Conservation (phyloP, 768 basidiomycete species). For the Tylopilus intermedius region DNA sequence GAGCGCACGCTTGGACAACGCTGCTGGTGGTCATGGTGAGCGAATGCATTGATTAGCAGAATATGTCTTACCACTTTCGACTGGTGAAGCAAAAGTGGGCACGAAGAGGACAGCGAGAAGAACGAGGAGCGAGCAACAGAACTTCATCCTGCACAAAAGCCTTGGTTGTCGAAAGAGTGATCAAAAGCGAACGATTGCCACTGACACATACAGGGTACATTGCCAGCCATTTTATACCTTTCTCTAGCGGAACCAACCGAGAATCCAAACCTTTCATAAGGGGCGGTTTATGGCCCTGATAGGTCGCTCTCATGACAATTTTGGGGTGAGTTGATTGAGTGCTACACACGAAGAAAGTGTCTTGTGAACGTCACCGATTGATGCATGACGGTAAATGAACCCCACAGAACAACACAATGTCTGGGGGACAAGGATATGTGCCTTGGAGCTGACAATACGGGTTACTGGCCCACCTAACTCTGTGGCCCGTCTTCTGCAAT, state of each 20-base stretch:
- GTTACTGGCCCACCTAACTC: not conserved
- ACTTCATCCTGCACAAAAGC: not conserved
- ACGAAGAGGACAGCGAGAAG: not conserved
- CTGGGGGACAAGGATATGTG: not conserved
- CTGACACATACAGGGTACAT: not conserved
- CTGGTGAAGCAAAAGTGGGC: not conserved
- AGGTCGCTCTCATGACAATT: not conserved
- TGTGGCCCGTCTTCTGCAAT: not conserved
- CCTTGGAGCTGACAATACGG: not conserved
- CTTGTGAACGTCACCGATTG: not conserved
- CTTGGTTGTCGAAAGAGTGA: not conserved
- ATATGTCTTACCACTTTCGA: not conserved
- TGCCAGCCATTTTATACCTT: not conserved
- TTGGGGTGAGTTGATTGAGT: not conserved
- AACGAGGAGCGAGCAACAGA: not conserved
- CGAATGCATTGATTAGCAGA: not conserved
- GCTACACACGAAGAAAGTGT: not conserved
- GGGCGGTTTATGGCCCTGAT: not conserved
- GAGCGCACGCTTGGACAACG: not conserved
- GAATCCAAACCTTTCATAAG: not conserved
- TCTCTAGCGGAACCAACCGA: not conserved
- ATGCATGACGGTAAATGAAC: not conserved
- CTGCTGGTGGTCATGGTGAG: not conserved
- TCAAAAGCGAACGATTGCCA: not conserved
- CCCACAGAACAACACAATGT: not conserved